A percentile compares a stretch with the other conserved stretches of the same genome.
Conservation (phyloP, 1,284 basidiomycete genomes). For the Baeospora myosura region DNA sequence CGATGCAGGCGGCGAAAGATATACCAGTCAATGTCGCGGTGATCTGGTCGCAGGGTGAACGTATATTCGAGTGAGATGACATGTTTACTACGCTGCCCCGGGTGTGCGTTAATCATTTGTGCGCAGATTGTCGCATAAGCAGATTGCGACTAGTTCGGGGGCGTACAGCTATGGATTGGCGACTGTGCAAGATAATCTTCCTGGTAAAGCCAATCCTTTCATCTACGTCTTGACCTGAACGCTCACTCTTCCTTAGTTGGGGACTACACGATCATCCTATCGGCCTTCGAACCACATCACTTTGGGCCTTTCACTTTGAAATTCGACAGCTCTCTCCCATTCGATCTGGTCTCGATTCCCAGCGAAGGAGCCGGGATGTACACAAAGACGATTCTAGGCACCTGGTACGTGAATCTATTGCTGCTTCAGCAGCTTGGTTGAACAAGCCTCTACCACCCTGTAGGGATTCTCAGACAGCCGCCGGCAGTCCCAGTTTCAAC, state of each 20-base stretch:
- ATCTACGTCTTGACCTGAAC: neutral
- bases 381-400: constrained; percentile 52
- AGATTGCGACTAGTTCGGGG: constrained; percentile 69
- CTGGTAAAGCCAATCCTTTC: constrained; percentile 37
- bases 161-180: constrained; percentile 79
- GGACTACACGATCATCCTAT: constrained; percentile 76
- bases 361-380: constrained; percentile 93
- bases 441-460: neutral
- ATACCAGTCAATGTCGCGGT: constrained; percentile 71
- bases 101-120: constrained; percentile 4
- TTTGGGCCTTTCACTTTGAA: constrained; percentile 58
- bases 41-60: constrained; percentile 69
- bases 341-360: constrained; percentile 71
- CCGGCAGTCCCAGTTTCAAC: constrained; percentile 59
- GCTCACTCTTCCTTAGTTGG: constrained; percentile 52
- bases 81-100: constrained; percentile 4
- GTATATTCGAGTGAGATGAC: constrained; percentile 62
- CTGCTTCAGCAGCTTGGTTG: neutral
- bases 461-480: constrained; percentile 51
- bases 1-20: constrained; percentile 53
- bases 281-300: constrained; percentile 72
- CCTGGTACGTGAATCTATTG: constrained; percentile 48
- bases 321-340: constrained; percentile 55
- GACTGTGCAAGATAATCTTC: constrained; percentile 42
- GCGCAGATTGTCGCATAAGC: constrained; percentile 51